Evolutionary conservation across 441 rosid species (phyloP), one percentile per base, ranked within the genome.

Genomic region (Omphalea diandra): DNA sequence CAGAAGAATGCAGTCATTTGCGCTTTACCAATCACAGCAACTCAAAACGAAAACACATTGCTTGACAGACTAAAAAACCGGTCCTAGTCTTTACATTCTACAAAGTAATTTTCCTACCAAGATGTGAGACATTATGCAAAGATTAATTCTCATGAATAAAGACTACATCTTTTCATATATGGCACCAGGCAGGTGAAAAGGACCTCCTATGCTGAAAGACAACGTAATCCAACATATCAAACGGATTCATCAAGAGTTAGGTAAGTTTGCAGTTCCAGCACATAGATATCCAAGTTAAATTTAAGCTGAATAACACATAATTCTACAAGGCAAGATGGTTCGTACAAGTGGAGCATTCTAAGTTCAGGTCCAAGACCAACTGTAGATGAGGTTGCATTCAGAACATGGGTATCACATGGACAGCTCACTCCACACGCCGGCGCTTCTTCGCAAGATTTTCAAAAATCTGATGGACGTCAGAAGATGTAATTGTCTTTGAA

Each of bases 401-500:
- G 31, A 36, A 69, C 65, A 41, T 10, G 54, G 5, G 27, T 54
- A 70, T 33, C 46, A 54, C 43, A 32, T 5, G 10, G 58, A 29
- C 59, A 66, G 62, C 68, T 79, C 77, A 83, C 82, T 90, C 73
- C 73, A 59, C 67, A 14, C 87, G 95, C 57, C 69, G 76, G 36
- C 97, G 91, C 82, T 93, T 92, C 85, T 90, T 92, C 29, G 87
- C 87, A 65, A 95, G 97, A 79, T 93, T 93, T 73, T 94, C 85
- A 32, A 95, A 95, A 67, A 95, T 89, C 75, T 90, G 90, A 54
- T 82, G 88, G 40, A 95, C 84, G 81, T 90, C 98, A 49, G 75
- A 90, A 68, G 93, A 35, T 1, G 98, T 90, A 83, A 93, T 79
- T 32, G 95, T 81, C 74, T 89, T 89, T 26, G 98, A 92, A 18